phyloP scores from a whole-genome alignment of 106 monocot genomes.

The Allium sativum region DNA sequence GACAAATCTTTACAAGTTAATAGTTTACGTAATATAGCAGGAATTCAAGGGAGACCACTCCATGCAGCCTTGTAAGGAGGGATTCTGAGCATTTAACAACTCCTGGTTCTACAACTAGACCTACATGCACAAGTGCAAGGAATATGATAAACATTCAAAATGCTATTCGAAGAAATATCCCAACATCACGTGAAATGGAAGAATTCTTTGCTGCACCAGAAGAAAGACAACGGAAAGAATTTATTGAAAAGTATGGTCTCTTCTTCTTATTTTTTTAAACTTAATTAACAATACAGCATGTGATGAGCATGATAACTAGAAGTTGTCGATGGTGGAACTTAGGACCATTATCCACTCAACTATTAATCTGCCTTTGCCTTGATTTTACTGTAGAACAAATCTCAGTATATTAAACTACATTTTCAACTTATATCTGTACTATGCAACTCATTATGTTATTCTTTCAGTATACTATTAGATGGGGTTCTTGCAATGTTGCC shows the following conservation, averaged over 20 bases:
- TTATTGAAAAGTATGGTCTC: conserved; percentile 57
- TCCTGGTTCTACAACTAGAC: conserved; percentile 54
- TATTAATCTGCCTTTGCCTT: too few species aligned
- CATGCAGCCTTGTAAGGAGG: conserved; percentile 62
- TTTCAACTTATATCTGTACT: neutral
- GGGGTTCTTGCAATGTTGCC: neutral
- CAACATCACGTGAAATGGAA: conserved; percentile 57
- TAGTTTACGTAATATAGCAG: conserved; percentile 5
- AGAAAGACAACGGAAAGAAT: conserved; percentile 39
- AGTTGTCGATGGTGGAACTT: too few species aligned
- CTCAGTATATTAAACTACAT: neutral
- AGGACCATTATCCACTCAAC: too few species aligned
- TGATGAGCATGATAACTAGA: too few species aligned
- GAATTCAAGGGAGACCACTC: conserved; percentile 65
- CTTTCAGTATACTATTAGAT: too few species aligned
- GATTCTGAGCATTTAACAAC: conserved; percentile 35
- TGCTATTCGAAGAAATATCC: conserved; percentile 14
- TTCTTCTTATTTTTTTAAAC: neutral
- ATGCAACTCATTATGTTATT: neutral
- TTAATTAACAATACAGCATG: neutral
- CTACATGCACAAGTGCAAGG: conserved; percentile 11
- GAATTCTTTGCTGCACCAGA: conserved; percentile 71
- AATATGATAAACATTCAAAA: conserved; percentile 14
- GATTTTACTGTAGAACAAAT: neutral
- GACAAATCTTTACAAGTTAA: too few species aligned